These are phyloP conservation scores for Aciculoconidium aculeatum DNA, from an alignment of 805 yeast genomes.

Conservation along the genomic window DNA sequence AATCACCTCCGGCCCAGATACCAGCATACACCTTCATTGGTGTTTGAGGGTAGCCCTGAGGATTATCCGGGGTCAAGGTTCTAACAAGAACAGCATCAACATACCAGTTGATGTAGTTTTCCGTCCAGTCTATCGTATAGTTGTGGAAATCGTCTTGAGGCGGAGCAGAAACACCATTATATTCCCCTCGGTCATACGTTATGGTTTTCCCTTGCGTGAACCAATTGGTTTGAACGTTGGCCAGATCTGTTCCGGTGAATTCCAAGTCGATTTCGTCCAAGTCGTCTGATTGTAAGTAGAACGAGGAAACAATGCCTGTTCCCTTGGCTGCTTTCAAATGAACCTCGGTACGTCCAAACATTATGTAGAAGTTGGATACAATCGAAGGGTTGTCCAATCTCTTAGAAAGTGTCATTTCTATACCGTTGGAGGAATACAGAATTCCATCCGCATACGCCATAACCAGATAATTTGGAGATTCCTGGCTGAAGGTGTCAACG, in stretches of 20 bases:
- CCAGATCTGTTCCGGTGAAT: conserved; percentile 76
- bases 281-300: conserved; percentile 77
- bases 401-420: conserved; percentile 50
- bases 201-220: conserved; percentile 77
- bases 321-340: conserved; percentile 73
- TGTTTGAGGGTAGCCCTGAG: conserved; percentile 13
- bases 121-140: conserved; percentile 13
- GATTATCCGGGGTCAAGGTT: conserved; percentile 9
- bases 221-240: conserved; percentile 71
- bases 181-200: conserved; percentile 48
- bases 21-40: conserved; percentile 22
- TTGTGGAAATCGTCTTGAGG: conserved; percentile 11
- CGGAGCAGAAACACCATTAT: conserved; percentile 7
- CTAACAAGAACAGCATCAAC: conserved; percentile 10
- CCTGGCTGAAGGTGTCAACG: conserved; percentile 44
- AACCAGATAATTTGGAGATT: conserved; percentile 38
- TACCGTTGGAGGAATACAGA: conserved; percentile 37
- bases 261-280: conserved; percentile 87
- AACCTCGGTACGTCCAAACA: conserved; percentile 84
- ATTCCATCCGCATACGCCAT: conserved; percentile 33
- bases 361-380: conserved; percentile 72
- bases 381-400: conserved; percentile 75
- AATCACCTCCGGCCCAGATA: conserved; percentile 46
- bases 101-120: conserved; percentile 9
- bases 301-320: conserved; percentile 71